Evolutionary conservation across 768 basidiomycete species (phyloP), one percentile per base, ranked within the genome.

Genomic region (Lentinula raphanica): DNA sequence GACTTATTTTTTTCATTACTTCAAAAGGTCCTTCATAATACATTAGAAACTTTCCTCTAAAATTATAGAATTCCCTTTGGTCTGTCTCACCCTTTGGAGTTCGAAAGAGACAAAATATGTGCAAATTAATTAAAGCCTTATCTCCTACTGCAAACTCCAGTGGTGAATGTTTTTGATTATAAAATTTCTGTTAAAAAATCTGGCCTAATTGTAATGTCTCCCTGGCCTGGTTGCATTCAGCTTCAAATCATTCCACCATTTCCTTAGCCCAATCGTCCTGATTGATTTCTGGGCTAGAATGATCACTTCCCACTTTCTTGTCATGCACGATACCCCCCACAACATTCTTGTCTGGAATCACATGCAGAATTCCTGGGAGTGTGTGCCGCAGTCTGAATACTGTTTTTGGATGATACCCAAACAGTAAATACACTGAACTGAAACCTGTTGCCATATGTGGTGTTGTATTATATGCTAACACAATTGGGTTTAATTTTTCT

Each of bases 11-110:
- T 40, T 60, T 31, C 0, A 61, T 19, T 1, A 74, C 64, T 53
- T 71, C 66, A 48, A 71, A 74, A 0, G 71, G 73, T 0, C 73
- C 69, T 23, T 71, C 67, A 49, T 70, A 71, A 36, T 60, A 62
- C 35, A 61, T 60, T 27, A 69, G 42, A 3, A 73, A 48, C 45
- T 74, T 73, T 7, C 54, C 15, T 6, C 73, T 72, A 45, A 12
- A 3, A 11, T 23, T 23, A 7, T 48, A 23, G 21, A 23, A n/a
- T n/a, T n/a, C n/a, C 28, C 25, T 19, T 5, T 19, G 21, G n/a
- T n/a, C n/a, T n/a, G n/a, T n/a, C n/a, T n/a, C n/a, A n/a, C n/a
- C n/a, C n/a, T n/a, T n/a, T n/a, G n/a, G n/a, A n/a, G n/a, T n/a
- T n/a, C n/a, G n/a, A 25, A 48, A 17, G 13, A 48, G 28, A 6